phyloP scores from a whole-genome alignment of 2,329 filamentous ascomycete genomes.

The Karstenula rhodostoma region DNA sequence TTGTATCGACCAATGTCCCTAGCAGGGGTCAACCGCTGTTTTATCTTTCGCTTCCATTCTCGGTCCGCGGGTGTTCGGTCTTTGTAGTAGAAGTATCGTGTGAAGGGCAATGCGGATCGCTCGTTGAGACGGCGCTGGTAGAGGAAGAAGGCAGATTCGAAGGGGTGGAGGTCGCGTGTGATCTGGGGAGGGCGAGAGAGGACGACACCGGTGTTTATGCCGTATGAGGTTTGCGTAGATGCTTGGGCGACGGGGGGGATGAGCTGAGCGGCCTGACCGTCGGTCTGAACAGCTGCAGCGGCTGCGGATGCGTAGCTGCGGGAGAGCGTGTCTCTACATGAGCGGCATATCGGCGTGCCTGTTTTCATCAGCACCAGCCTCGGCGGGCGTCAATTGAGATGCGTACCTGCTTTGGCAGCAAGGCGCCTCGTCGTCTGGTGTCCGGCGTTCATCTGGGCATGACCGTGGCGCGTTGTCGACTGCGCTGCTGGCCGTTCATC shows the following conservation, averaged over 20 bases:
- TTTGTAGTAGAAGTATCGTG: slow-evolving; percentile 94
- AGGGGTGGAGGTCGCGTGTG: slow-evolving; percentile 82
- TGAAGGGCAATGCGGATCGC: slow-evolving; percentile 85
- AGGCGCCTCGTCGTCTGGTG: slow-evolving; percentile 56
- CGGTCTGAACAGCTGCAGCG: slow-evolving; percentile 48
- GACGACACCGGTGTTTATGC: slow-evolving; percentile 71
- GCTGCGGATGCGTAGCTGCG: slow-evolving; percentile 46
- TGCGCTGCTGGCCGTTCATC: slow-evolving; percentile 20
- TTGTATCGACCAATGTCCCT: slow-evolving; percentile 88
- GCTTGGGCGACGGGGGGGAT: slow-evolving; percentile 45
- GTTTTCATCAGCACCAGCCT: slow-evolving; percentile 36
- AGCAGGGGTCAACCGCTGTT: slow-evolving; percentile 77
- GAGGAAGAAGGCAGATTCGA: slow-evolving; percentile 93
- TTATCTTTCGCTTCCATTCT: slow-evolving; percentile 89
- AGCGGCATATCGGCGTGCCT: slow-evolving; percentile 56
- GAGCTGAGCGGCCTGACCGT: slow-evolving; percentile 36
- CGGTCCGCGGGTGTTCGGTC: slow-evolving; percentile 81
- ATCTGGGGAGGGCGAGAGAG: slow-evolving; percentile 88
- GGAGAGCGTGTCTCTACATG: slow-evolving; percentile 54
- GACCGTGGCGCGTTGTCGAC: slow-evolving; percentile 22
- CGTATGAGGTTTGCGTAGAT: slow-evolving; percentile 56
- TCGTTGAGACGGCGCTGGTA: slow-evolving; percentile 98
- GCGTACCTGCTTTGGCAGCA: slow-evolving; percentile 51
- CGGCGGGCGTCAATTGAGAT: slow-evolving; percentile 12
- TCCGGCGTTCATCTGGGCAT: slow-evolving; percentile 52